A percentile compares a stretch with the other conserved stretches of the same genome.
phyloP scores from a whole-genome alignment of 345 rosid species.

The Gossypium stocksii region DNA sequence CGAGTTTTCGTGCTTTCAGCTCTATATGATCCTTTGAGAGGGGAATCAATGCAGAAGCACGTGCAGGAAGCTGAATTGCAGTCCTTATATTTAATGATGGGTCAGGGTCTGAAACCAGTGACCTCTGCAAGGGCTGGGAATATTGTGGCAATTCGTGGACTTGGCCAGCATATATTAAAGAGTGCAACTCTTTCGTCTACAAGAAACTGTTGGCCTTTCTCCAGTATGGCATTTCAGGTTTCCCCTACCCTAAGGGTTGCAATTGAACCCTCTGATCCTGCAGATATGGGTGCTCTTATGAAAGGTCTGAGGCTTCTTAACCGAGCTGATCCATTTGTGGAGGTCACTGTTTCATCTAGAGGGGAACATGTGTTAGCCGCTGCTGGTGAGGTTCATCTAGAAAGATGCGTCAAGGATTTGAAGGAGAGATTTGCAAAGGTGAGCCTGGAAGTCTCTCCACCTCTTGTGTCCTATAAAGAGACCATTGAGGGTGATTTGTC shows the following conservation, averaged over 20 bases:
- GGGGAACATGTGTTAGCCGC: constrained; percentile 95
- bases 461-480: constrained; percentile 88
- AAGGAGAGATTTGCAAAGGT: constrained; percentile 91
- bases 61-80: constrained; percentile 82
- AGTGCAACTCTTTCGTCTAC: constrained; percentile 91
- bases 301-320: constrained; percentile 84
- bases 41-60: constrained; percentile 68
- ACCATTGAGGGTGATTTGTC: constrained; percentile 68
- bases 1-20: constrained; percentile 73
- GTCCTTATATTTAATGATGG: constrained; percentile 93
- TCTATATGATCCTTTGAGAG: constrained; percentile 73
- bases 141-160: constrained; percentile 86
- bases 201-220: constrained; percentile 87
- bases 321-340: constrained; percentile 91
- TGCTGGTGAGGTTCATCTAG: constrained; percentile 95
- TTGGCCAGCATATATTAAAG: constrained; percentile 87
- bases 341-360: constrained; percentile 81
- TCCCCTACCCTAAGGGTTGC: constrained; percentile 89
- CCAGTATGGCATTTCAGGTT: constrained; percentile 91
- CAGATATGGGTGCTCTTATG: constrained; percentile 70
- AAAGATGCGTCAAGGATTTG: constrained; percentile 86
- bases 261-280: constrained; percentile 89
- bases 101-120: constrained; percentile 81
- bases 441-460: constrained; percentile 75
- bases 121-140: constrained; percentile 78